A percentile compares a stretch with the other conserved stretches of the same genome.
phyloP scores from a whole-genome alignment of 2,329 filamentous ascomycete species.

The Diaporthe amygdali region DNA sequence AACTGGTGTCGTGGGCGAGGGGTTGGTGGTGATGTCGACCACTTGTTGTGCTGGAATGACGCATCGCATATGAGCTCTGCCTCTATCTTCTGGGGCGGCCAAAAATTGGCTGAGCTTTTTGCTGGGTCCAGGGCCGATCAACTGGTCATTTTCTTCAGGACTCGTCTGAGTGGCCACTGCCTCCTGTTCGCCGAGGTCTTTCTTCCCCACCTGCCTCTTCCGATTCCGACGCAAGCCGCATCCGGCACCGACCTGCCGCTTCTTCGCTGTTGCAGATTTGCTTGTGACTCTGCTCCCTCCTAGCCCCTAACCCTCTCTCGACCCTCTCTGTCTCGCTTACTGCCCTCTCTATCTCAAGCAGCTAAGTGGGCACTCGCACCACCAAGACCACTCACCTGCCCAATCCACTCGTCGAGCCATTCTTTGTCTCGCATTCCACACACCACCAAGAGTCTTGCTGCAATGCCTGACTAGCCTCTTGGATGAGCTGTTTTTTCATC shows the following conservation, averaged over 20 bases:
- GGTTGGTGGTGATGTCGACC: not conserved
- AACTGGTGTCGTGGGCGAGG: not conserved
- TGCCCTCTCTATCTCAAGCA: not conserved
- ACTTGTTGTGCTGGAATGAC: slow-evolving; percentile 10
- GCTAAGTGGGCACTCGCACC: not conserved
- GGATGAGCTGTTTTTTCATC: not conserved
- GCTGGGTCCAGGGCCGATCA: slow-evolving; percentile 5
- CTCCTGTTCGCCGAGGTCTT: not conserved
- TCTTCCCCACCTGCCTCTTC: slow-evolving; percentile 4
- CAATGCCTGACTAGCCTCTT: not conserved
- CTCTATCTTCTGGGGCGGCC: not conserved
- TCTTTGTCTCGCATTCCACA: not conserved
- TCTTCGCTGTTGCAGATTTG: not conserved
- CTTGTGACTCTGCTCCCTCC: not conserved
- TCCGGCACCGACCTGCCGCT: not conserved
- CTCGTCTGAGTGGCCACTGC: slow-evolving; percentile 12
- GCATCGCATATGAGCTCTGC: not conserved
- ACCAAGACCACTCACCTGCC: too few relatives aligned
- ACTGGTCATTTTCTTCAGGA: slow-evolving; percentile 12
- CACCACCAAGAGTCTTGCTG: not conserved
- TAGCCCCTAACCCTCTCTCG: not conserved
- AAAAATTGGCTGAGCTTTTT: slow-evolving; percentile 11
- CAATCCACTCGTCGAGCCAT: not conserved
- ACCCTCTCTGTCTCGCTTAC: not conserved
- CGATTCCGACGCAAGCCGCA: slow-evolving; percentile 10